These are phyloP conservation scores for Alternaria hordeiaustralica DNA, from an alignment of 2,329 filamentous ascomycete species.

Conservation along the genomic window DNA sequence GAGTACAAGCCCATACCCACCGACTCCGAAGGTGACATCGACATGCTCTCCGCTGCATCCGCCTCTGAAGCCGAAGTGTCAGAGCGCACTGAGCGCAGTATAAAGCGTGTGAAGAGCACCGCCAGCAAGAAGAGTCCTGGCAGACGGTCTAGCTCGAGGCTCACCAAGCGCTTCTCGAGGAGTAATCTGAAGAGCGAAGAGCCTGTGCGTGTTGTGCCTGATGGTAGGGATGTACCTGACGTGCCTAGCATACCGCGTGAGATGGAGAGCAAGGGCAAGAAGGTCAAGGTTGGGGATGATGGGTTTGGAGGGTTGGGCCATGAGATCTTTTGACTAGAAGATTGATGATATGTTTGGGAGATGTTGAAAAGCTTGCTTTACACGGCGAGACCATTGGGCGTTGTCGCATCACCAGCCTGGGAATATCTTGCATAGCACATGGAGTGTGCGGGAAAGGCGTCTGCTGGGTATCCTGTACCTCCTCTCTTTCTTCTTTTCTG, in stretches of 20 bases:
- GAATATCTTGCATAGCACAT: neutral
- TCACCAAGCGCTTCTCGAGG: constrained; percentile 22
- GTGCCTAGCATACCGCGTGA: constrained; percentile 28
- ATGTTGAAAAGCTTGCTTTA: neutral
- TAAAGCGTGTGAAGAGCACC: constrained; percentile 18
- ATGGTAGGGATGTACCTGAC: constrained; percentile 27
- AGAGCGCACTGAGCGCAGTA: constrained; percentile 8
- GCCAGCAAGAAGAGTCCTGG: constrained; percentile 21
- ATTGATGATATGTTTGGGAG: neutral
- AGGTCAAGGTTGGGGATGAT: constrained; percentile 28
- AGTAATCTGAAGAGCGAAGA: constrained; percentile 21
- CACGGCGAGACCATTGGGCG: neutral
- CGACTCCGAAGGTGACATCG: constrained; percentile 24
- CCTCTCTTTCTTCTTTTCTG: neutral
- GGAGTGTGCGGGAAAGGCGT: neutral
- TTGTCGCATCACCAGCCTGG: neutral
- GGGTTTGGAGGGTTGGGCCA: constrained; percentile 43
- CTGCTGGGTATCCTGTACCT: neutral
- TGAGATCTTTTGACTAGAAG: constrained; percentile 43
- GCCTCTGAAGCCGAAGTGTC: constrained; percentile 24
- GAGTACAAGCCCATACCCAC: constrained; percentile 39
- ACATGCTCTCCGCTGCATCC: constrained; percentile 15
- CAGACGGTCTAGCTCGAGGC: constrained; percentile 17
- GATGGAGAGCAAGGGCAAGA: constrained; percentile 29
- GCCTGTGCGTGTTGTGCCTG: constrained; percentile 35